Base-by-base conservation (phyloP, 129 eudicot species). In the Tagetes erecta region DNA sequence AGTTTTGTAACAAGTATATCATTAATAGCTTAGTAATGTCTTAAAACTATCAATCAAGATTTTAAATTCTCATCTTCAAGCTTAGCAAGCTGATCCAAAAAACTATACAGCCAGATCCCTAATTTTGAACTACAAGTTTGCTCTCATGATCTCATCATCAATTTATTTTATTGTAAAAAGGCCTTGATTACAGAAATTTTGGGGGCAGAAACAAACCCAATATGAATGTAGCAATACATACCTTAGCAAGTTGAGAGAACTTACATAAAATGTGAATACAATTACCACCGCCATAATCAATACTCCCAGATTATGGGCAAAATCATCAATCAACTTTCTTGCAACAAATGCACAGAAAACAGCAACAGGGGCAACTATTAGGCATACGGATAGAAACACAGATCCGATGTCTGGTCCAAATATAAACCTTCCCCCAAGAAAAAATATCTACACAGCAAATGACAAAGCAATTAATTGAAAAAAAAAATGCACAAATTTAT, bases 351-450 rank as follows among this genome's bases (percentile, higher is more conserved):
- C 86, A 62, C 94, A 89, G 78, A 92, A 92, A 36, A 90, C 76
- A 50, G 75, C 76, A 70, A 87, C 93, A 2, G 97, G 97, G 12
- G 84, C 84, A 30, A 88, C 88, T 69, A 92, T 85, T 37, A 92
- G 85, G 64, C 75, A 87, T 44, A 88, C 56, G 33, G 97, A 81
- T 12, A 89, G 68, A 72, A 85, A 83, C 31, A 92, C 64, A 33
- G 96, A 87, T 84, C 90, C 78, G 13, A 72, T 91, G 74, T 92
- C 97, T 0, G 96, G 96, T 30, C 97, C 97, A 66, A 89, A 87
- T 42, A 92, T 81, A 20, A 89, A 73, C 75, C 97, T 87, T 67
- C 97, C 97, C 41, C 85, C 86, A 41, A 88, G 83, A 62, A 88
- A 73, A 82, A 92, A 92, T 78, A 41, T 81, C 97, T 92, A 91